Conservation (phyloP, 164 flowering plant genomes). For the Chimonanthus salicifolius region DNA sequence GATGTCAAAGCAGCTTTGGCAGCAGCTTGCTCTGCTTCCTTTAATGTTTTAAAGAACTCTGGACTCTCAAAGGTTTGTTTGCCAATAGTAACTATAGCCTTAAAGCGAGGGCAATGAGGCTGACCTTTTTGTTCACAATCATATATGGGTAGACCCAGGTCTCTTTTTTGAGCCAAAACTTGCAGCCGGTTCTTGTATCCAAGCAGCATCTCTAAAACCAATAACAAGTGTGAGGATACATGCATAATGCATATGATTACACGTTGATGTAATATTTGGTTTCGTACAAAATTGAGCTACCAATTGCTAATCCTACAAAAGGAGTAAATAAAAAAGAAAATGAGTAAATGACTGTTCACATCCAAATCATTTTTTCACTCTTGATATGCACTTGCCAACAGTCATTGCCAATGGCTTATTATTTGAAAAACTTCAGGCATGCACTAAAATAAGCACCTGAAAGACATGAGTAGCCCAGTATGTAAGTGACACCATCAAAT, state of each 20-base stretch:
- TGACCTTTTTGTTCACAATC: slow-evolving; percentile 45
- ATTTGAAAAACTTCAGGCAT: neutral
- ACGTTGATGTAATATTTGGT: neutral
- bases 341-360: neutral
- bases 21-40: slow-evolving; percentile 75
- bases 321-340: neutral
- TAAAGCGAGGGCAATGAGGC: slow-evolving; percentile 56
- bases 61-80: slow-evolving; percentile 47
- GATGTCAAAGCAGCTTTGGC: slow-evolving; percentile 61
- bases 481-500: too few species aligned
- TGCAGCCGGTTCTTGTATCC: slow-evolving; percentile 55
- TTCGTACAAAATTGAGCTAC: neutral
- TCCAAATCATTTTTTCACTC: neutral
- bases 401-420: neutral
- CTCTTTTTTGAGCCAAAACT: slow-evolving; percentile 43
- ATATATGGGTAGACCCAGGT: slow-evolving; percentile 41
- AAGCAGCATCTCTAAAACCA: slow-evolving; percentile 22
- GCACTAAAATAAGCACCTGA: too few species aligned
- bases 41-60: slow-evolving; percentile 40
- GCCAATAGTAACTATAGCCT: slow-evolving; percentile 51
- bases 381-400: neutral
- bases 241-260: neutral
- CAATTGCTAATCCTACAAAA: neutral
- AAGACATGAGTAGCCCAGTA: neutral
- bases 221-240: neutral